Evolutionary conservation across 2,329 filamentous ascomycete species (phyloP).

Genomic region (Fusarium sp.): DNA sequence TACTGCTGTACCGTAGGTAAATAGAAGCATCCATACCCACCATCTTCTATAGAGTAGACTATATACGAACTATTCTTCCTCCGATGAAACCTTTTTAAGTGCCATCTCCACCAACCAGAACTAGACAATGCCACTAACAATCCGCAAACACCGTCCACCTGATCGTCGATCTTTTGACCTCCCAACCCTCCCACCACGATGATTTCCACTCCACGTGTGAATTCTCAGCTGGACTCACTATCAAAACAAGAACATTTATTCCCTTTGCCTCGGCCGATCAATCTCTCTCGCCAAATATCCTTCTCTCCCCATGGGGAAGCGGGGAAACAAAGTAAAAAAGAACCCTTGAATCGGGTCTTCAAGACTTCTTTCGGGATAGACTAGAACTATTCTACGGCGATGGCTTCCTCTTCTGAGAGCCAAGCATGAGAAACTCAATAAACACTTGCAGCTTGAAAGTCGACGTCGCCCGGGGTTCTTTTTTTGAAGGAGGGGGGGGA

Average conservation of each 20-base stretch:
- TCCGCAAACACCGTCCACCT: conserved; percentile 25
- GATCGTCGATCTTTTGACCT: conserved; percentile 33
- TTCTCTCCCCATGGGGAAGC: conserved; percentile 38
- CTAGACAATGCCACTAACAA: neutral
- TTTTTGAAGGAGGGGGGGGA: neutral
- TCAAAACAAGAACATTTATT: neutral
- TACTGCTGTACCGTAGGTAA: neutral
- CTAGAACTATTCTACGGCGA: conserved; percentile 20
- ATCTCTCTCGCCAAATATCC: neutral
- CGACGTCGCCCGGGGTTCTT: conserved; percentile 17
- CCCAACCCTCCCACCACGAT: conserved; percentile 8
- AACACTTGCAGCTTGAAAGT: conserved; percentile 5
- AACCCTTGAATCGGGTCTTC: conserved; percentile 26
- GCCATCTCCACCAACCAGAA: conserved; percentile 35
- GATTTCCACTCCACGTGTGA: conserved; percentile 19
- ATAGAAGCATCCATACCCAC: conserved; percentile 21
- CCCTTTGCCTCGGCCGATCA: conserved; percentile 28
- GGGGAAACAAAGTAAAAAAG: conserved; percentile 11
- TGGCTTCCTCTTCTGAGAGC: conserved; percentile 43
- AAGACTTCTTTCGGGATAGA: conserved; percentile 36
- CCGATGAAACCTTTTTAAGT: conserved; percentile 7
- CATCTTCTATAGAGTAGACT: conserved; percentile 9
- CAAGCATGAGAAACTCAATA: conserved; percentile 5
- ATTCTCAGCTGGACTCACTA: neutral
- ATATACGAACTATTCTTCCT: neutral